Evolutionary conservation across 495 filamentous ascomycete species (phyloP).

Genomic region (Penicillium malachiteum): DNA sequence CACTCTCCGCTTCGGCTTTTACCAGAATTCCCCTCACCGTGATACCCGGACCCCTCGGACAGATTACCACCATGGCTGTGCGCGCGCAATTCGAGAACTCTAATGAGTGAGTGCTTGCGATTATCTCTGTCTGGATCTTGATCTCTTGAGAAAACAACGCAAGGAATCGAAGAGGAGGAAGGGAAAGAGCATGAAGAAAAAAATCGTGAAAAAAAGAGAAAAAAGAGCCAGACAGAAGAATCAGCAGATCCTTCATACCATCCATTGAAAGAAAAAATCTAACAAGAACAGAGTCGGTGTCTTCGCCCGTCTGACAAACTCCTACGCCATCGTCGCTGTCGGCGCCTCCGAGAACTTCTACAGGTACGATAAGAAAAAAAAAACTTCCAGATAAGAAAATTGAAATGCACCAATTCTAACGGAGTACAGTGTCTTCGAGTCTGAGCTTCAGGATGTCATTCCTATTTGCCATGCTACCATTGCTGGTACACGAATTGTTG

Average conservation of each 20-base stretch:
- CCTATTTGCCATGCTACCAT: constrained; percentile 98
- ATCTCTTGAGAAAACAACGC: background rate
- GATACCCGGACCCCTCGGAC: constrained; percentile 12
- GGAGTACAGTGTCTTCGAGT: constrained; percentile 75
- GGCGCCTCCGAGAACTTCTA: constrained; percentile 99
- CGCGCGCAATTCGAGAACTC: constrained; percentile 96
- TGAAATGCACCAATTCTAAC: constrained; percentile 1
- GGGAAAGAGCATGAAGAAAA: background rate
- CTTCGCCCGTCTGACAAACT: constrained; percentile 93
- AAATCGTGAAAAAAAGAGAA: background rate
- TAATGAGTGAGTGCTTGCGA: constrained; percentile 72
- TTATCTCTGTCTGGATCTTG: background rate
- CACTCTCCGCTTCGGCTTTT: background rate
- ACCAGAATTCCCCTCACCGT: background rate
- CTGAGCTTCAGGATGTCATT: constrained; percentile 94
- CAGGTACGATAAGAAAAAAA: constrained; percentile 48
- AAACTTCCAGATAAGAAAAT: background rate
- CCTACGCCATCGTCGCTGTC: constrained; percentile 87
- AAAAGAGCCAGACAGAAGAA: background rate
- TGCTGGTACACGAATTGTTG: constrained; percentile 92
- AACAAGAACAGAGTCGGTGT: constrained; percentile 75
- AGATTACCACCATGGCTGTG: constrained; percentile 62
- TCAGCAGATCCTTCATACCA: background rate
- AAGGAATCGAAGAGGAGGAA: background rate
- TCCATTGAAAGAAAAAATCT: background rate